Percentiles rank a stretch among this genome's conserved stretches.
phyloP scores from a whole-genome alignment of 129 eudicot genomes.

The Artemisia tridentata region DNA sequence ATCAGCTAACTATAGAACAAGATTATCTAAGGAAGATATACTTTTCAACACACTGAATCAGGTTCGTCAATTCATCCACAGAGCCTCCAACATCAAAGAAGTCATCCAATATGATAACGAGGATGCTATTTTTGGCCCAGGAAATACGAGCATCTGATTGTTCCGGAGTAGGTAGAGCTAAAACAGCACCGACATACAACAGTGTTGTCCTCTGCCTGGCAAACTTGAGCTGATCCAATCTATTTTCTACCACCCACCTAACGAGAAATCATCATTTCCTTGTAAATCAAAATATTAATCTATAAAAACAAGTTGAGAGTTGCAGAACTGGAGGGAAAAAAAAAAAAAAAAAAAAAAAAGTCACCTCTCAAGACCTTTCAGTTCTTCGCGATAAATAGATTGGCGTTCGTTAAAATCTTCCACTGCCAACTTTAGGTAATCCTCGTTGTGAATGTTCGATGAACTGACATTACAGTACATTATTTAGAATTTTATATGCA shows the following conservation, averaged over 20 bases:
- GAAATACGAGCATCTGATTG: slow-evolving; percentile 72
- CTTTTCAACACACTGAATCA: slow-evolving; percentile 24
- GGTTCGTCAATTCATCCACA: slow-evolving; percentile 11
- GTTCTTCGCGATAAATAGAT: slow-evolving; percentile 52
- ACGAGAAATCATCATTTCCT: not conserved
- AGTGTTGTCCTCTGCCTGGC: slow-evolving; percentile 54
- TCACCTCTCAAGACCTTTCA: slow-evolving; percentile 69
- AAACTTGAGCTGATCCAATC: slow-evolving; percentile 60
- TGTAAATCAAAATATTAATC: too few species aligned
- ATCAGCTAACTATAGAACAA: not conserved
- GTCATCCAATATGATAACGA: slow-evolving; percentile 61
- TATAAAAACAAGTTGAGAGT: not conserved
- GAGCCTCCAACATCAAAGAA: slow-evolving; percentile 52
- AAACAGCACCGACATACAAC: slow-evolving; percentile 61
- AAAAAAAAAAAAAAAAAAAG: not conserved
- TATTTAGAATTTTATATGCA: too few species aligned
- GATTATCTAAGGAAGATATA: slow-evolving; percentile 4
- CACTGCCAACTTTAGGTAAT: slow-evolving; percentile 56
- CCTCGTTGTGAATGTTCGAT: slow-evolving; percentile 45
- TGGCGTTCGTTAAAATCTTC: slow-evolving; percentile 74
- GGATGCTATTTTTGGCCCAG: slow-evolving; percentile 65
- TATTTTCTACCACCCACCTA: slow-evolving; percentile 65
- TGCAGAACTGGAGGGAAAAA: not conserved
- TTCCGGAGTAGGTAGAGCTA: slow-evolving; percentile 51
- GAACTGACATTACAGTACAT: slow-evolving; percentile 38